Evolutionary conservation across 163 green algal species (phyloP).

Genomic region (Chlorella variabilis): DNA sequence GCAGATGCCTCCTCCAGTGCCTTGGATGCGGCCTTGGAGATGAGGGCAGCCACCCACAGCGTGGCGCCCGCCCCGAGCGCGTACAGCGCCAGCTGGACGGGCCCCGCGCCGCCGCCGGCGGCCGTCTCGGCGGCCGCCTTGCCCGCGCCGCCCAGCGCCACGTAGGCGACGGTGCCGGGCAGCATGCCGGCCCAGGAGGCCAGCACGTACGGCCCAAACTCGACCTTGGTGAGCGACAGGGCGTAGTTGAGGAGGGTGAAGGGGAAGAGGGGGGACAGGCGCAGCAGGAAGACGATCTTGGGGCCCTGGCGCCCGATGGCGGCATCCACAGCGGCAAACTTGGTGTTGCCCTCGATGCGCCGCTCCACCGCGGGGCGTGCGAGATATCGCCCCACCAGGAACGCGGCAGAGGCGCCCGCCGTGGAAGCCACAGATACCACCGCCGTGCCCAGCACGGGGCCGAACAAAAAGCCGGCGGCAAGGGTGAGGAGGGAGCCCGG

Average conservation of each 20-base stretch:
- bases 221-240: constrained; percentile 53
- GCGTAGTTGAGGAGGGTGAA: constrained; percentile 66
- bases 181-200: constrained; percentile 63
- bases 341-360: constrained; percentile 47
- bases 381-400: constrained; percentile 68
- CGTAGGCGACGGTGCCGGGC: constrained; percentile 78
- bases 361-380: constrained; percentile 59
- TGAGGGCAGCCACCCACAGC: constrained; percentile 62
- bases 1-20: constrained; percentile 57
- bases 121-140: constrained; percentile 58
- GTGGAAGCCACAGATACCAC: constrained; percentile 73
- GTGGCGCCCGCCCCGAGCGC: constrained; percentile 72
- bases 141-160: constrained; percentile 69
- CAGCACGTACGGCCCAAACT: constrained; percentile 47
- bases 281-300: constrained; percentile 64
- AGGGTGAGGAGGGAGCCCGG: constrained; percentile 77
- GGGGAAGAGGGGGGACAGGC: constrained; percentile 61
- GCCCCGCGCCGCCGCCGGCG: constrained; percentile 18
- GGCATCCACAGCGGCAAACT: constrained; percentile 56
- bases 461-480: constrained; percentile 77
- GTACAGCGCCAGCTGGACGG: constrained; percentile 64
- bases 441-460: constrained; percentile 64
- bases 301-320: constrained; percentile 58
- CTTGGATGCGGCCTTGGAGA: constrained; percentile 61
- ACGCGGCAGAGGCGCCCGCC: constrained; percentile 63